Evolutionary conservation across 1,284 basidiomycete species (phyloP).

Genomic region (Pholiota adiposa): DNA sequence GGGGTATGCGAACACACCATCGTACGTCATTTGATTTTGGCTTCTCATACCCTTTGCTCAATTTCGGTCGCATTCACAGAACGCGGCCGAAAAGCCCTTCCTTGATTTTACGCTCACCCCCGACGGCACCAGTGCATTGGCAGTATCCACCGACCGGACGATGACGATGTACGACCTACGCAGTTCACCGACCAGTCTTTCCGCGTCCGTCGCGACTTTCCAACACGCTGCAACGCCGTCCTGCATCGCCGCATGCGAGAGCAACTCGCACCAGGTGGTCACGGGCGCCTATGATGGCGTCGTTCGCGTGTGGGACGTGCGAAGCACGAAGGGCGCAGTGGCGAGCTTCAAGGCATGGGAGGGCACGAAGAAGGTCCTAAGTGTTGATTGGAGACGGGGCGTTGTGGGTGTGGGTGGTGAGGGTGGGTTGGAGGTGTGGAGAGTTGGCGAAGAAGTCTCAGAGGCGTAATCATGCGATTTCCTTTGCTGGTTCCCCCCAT

Average conservation of each 20-base stretch:
- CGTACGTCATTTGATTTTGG: constrained; percentile 44
- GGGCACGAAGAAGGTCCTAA: constrained; percentile 64
- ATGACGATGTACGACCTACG: constrained; percentile 73
- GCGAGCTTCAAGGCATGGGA: constrained; percentile 71
- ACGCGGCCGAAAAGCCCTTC: constrained; percentile 72
- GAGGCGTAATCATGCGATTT: not conserved
- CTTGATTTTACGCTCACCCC: constrained; percentile 55
- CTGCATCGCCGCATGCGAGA: constrained; percentile 56
- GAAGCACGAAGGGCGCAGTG: constrained; percentile 67
- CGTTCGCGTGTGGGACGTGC: constrained; percentile 86
- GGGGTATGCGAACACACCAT: constrained; percentile 71
- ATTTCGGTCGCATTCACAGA: constrained; percentile 40
- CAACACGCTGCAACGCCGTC: constrained; percentile 78
- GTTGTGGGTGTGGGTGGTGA: constrained; percentile 83
- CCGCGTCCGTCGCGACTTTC: constrained; percentile 56
- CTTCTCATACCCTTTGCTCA: constrained; percentile 1
- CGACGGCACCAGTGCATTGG: constrained; percentile 50
- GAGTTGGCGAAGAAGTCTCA: constrained; percentile 42
- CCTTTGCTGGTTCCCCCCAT: no score
- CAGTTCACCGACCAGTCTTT: constrained; percentile 36
- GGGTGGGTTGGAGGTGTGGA: constrained; percentile 84
- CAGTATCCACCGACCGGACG: constrained; percentile 71
- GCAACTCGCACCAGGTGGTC: constrained; percentile 61
- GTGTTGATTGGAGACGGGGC: constrained; percentile 77
- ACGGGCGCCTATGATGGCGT: constrained; percentile 86